phyloP scores from a whole-genome alignment of 257 asterid species.

The Przewalskia tangutica region DNA sequence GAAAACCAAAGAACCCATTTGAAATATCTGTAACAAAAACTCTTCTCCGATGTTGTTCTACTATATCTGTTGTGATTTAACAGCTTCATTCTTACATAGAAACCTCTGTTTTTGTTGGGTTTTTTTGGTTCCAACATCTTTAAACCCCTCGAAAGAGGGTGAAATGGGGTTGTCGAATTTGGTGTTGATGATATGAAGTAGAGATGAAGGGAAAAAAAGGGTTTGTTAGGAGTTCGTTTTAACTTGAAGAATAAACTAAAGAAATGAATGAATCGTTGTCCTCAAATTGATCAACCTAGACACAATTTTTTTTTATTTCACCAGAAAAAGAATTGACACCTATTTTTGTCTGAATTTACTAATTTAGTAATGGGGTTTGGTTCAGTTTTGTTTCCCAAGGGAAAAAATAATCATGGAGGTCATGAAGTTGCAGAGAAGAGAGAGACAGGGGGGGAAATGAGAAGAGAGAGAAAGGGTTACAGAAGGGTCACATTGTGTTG shows the following conservation, averaged over 20 bases:
- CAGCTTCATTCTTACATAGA: constrained; percentile 63
- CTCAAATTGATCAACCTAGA: too few species aligned
- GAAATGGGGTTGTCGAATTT: constrained; percentile 31
- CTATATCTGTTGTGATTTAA: constrained; percentile 13
- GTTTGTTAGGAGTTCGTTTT: constrained; percentile 45
- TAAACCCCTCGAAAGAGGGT: neutral
- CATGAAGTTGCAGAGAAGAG: constrained; percentile 6
- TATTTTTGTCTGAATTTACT: too few species aligned
- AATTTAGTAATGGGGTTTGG: constrained; percentile 1
- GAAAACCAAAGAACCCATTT: constrained; percentile 72
- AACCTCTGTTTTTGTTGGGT: constrained; percentile 37
- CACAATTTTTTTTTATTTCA: too few species aligned
- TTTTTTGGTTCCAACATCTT: constrained; percentile 12
- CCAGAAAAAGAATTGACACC: too few species aligned
- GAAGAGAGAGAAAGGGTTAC: neutral
- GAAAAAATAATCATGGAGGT: constrained; percentile 11
- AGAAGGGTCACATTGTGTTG: constrained; percentile 19
- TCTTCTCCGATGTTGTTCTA: neutral
- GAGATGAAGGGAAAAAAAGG: neutral
- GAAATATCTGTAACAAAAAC: constrained; percentile 35
- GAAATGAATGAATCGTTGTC: neutral
- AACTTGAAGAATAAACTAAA: constrained; percentile 21
- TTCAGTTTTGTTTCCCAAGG: constrained; percentile 3
- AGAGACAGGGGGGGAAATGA: neutral
- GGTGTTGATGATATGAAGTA: constrained; percentile 15